phyloP scores from a whole-genome alignment of 2,329 filamentous ascomycete species.

The Teratosphaeria nubilosa region DNA sequence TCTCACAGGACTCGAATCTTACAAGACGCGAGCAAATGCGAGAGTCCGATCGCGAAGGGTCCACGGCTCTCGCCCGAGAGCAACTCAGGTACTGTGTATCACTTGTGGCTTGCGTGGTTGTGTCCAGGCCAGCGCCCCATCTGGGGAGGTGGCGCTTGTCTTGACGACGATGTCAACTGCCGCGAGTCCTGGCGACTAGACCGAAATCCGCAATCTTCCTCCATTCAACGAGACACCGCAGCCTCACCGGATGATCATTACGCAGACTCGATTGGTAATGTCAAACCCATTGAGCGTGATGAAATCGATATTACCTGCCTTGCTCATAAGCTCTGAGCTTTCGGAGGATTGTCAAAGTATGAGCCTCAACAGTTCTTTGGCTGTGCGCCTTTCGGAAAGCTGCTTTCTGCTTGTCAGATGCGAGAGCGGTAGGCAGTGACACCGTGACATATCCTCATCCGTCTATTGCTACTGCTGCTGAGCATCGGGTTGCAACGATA shows the following conservation, averaged over 20 bases:
- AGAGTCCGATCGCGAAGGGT: neutral
- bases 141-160: neutral
- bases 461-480: neutral
- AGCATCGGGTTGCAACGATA: neutral
- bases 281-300: neutral
- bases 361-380: neutral
- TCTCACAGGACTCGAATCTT: neutral
- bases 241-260: neutral
- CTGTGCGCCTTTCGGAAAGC: neutral
- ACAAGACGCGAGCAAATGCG: neutral
- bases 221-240: neutral
- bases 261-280: neutral
- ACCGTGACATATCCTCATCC: neutral
- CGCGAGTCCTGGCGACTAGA: no score
- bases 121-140: neutral
- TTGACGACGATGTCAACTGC: neutral
- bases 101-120: neutral
- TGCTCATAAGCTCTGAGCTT: neutral
- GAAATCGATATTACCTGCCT: neutral
- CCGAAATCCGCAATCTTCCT: neutral
- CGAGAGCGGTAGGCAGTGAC: neutral
- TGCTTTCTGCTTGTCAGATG: neutral
- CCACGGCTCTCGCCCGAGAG: no score
- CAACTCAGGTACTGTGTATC: no score
- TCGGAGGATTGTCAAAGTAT: no score